phyloP scores from a whole-genome alignment of 768 basidiomycete genomes.

The Antrodiella citrinella region DNA sequence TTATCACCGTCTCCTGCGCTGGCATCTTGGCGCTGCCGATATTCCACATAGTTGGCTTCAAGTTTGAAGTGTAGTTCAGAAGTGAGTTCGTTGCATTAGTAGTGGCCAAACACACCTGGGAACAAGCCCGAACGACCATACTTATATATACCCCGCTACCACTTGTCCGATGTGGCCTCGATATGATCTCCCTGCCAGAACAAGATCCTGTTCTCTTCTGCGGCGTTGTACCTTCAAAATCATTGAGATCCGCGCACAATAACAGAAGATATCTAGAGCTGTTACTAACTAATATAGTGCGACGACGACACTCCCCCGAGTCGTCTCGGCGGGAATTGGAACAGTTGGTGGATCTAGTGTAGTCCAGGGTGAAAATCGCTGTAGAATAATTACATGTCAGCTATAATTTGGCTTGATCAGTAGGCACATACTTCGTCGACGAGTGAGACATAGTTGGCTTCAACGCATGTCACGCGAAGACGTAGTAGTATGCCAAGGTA shows the following conservation, averaged over 20 bases:
- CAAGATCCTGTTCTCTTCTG: slow-evolving; percentile 84
- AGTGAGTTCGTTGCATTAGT: no score
- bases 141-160: slow-evolving; percentile 70
- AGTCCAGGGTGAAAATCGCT: slow-evolving; percentile 33
- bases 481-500: no score
- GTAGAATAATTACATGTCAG: neutral
- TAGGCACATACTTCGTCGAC: slow-evolving; percentile 34
- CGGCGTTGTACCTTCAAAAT: slow-evolving; percentile 72
- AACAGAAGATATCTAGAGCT: no score
- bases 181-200: slow-evolving; percentile 82
- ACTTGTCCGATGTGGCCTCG: slow-evolving; percentile 76
- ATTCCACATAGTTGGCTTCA: no score
- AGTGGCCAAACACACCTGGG: slow-evolving; percentile 70
- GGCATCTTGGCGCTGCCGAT: no score
- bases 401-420: no score
- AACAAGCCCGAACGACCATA: slow-evolving; percentile 60
- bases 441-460: slow-evolving; percentile 84
- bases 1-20: no score
- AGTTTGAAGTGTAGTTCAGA: no score
- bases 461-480: no score
- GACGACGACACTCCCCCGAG: slow-evolving; percentile 52
- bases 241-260: no score
- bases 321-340: slow-evolving; percentile 35
- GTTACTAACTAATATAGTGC: slow-evolving; percentile 72
- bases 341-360: slow-evolving; percentile 41